Percentiles rank a stretch among this genome's conserved stretches.
Evolutionary conservation across 768 basidiomycete genomes (phyloP).

Genomic region (Gloeopeniophorella convolvens): DNA sequence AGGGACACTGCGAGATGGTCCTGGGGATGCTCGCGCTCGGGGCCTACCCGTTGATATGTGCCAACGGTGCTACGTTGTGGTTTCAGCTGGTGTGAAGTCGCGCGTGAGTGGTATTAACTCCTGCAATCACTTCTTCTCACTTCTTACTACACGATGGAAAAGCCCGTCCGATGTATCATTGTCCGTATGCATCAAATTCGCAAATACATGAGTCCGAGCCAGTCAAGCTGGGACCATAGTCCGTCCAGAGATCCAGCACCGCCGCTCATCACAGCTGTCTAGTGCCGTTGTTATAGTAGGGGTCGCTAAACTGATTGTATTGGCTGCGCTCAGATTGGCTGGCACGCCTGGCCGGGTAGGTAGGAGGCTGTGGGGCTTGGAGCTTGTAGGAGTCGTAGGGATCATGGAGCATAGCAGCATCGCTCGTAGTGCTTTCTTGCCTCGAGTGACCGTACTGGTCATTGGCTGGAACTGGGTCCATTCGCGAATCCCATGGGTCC

Average conservation of each 20-base stretch:
- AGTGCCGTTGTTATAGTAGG: slow-evolving; percentile 25
- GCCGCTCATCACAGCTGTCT: not conserved
- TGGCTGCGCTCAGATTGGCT: not conserved
- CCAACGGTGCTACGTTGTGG: no score
- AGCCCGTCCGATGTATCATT: no score
- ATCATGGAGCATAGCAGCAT: slow-evolving; percentile 12
- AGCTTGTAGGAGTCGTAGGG: slow-evolving; percentile 2
- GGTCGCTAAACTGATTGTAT: slow-evolving; percentile 26
- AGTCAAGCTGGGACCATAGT: no score
- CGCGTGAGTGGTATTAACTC: no score
- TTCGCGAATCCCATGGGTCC: slow-evolving; percentile 65
- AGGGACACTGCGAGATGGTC: no score
- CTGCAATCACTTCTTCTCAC: not conserved
- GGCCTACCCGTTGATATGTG: no score
- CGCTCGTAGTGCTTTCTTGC: slow-evolving; percentile 17
- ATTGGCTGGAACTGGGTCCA: slow-evolving; percentile 22
- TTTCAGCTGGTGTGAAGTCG: no score
- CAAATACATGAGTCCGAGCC: no score
- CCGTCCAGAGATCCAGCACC: no score
- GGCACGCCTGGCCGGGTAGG: not conserved
- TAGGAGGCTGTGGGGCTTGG: not conserved
- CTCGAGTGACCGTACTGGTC: slow-evolving; percentile 15
- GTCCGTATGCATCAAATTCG: no score
- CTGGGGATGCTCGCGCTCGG: no score
- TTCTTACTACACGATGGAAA: not conserved